Conservation (phyloP, 1,284 basidiomycete genomes). For the Ceratobasidium theobromae region DNA sequence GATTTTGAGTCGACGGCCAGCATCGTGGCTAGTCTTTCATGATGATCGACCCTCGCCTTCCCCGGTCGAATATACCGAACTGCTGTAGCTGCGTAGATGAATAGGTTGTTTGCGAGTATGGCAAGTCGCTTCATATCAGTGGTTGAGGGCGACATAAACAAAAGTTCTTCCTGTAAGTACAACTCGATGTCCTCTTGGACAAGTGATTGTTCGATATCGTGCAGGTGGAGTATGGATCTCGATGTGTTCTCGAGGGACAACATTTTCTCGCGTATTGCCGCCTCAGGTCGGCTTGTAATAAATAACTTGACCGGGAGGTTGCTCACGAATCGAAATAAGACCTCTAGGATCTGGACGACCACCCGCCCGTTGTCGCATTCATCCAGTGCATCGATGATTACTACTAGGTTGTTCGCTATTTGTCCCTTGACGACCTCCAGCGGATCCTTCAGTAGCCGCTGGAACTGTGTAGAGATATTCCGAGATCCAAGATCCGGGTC, state of each 20-base stretch:
- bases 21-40: no score
- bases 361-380: slow-evolving; percentile 9
- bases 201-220: slow-evolving; percentile 33
- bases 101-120: no score
- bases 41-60: no score
- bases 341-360: not conserved
- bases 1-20: no score
- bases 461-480: slow-evolving; percentile 3
- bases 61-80: no score
- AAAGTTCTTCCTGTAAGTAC: slow-evolving; percentile 16
- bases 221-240: not conserved
- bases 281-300: slow-evolving; percentile 31
- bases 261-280: not conserved
- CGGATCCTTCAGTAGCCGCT: slow-evolving; percentile 18
- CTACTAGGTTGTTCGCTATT: not conserved
- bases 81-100: no score
- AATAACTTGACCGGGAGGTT: slow-evolving; percentile 25
- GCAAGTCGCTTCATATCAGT: no score
- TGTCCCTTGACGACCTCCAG: not conserved
- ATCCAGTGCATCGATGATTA: slow-evolving; percentile 32
- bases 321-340: not conserved
- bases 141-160: not conserved
- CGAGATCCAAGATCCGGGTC: not conserved
- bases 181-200: slow-evolving; percentile 27
- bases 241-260: not conserved